Evolutionary conservation across 768 basidiomycete species (phyloP).

Genomic region (Lactifluus volemus): DNA sequence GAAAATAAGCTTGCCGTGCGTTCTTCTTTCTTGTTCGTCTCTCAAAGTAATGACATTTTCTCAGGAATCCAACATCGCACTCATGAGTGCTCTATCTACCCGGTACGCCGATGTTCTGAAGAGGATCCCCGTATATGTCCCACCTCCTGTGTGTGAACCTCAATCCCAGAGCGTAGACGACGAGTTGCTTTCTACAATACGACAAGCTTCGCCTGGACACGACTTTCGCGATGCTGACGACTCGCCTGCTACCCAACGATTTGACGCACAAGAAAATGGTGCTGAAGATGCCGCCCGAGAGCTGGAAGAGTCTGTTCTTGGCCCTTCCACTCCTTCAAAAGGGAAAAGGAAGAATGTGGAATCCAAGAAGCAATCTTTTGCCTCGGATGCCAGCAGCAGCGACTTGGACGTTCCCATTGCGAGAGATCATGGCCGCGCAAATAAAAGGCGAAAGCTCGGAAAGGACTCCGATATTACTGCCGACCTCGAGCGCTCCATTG

Average conservation of each 20-base stretch:
- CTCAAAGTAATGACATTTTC: neutral
- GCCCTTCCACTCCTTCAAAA: conserved; percentile 25
- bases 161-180: conserved; percentile 28
- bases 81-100: conserved; percentile 51
- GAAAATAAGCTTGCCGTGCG: conserved; percentile 56
- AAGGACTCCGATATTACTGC: conserved; percentile 26
- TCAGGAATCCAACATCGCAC: conserved; percentile 62
- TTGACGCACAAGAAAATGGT: conserved; percentile 21
- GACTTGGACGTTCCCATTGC: conserved; percentile 41
- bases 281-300: conserved; percentile 52
- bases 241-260: conserved; percentile 14
- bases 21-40: conserved; percentile 6
- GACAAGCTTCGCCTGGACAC: conserved; percentile 28
- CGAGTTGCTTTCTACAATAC: conserved; percentile 30
- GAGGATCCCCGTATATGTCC: conserved; percentile 36
- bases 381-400: conserved; percentile 48
- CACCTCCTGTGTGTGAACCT: conserved; percentile 24
- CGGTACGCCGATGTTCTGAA: conserved; percentile 45
- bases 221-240: conserved; percentile 20
- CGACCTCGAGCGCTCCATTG: conserved; percentile 28
- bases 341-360: conserved; percentile 43
- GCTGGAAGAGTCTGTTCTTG: conserved; percentile 47
- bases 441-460: conserved; percentile 59
- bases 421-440: conserved; percentile 36
- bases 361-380: conserved; percentile 36